These are phyloP conservation scores for Polyporus tsugae DNA, from an alignment of 1,284 basidiomycete species.

Conservation along the genomic window DNA sequence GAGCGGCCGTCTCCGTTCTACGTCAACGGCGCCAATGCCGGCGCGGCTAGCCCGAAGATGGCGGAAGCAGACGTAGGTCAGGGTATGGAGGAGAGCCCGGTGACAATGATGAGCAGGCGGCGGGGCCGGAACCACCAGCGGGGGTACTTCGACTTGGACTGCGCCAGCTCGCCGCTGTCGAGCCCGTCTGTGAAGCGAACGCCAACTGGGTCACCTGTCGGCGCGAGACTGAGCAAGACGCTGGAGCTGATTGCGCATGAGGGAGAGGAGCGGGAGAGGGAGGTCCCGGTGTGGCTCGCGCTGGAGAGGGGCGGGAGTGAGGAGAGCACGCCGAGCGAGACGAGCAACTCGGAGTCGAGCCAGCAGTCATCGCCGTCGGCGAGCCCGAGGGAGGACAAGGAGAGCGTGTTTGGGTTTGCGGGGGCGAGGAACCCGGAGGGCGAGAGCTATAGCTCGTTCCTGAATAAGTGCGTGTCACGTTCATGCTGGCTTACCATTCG, in stretches of 20 bases:
- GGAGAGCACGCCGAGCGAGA: slow-evolving; percentile 63
- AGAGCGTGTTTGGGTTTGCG: slow-evolving; percentile 18
- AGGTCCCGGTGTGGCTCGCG: slow-evolving; percentile 22
- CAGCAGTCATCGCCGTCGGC: slow-evolving; percentile 44
- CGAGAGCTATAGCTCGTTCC: slow-evolving; percentile 62
- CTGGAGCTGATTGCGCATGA: slow-evolving; percentile 9
- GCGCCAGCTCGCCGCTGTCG: slow-evolving; percentile 21
- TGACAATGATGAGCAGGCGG: slow-evolving; percentile 32
- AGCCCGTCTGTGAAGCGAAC: slow-evolving; percentile 29
- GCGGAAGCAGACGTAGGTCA: neutral
- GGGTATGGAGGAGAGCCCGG: slow-evolving; percentile 37
- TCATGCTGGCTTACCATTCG: slow-evolving; percentile 1
- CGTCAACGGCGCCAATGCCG: slow-evolving; percentile 22
- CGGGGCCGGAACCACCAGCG: slow-evolving; percentile 37
- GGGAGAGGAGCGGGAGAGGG: slow-evolving; percentile 9
- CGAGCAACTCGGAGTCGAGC: slow-evolving; percentile 43
- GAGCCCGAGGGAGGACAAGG: slow-evolving; percentile 32
- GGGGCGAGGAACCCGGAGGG: slow-evolving; percentile 31
- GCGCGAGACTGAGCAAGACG: slow-evolving; percentile 20
- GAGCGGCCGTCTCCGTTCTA: slow-evolving; percentile 14
- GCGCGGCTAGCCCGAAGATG: slow-evolving; percentile 14
- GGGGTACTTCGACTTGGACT: slow-evolving; percentile 40
- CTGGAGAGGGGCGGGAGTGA: slow-evolving; percentile 53
- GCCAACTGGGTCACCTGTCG: slow-evolving; percentile 38
- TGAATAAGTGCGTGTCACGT: slow-evolving; percentile 61